Conservation (phyloP, 2,329 filamentous ascomycete species). For the Xylaria polymorpha region DNA sequence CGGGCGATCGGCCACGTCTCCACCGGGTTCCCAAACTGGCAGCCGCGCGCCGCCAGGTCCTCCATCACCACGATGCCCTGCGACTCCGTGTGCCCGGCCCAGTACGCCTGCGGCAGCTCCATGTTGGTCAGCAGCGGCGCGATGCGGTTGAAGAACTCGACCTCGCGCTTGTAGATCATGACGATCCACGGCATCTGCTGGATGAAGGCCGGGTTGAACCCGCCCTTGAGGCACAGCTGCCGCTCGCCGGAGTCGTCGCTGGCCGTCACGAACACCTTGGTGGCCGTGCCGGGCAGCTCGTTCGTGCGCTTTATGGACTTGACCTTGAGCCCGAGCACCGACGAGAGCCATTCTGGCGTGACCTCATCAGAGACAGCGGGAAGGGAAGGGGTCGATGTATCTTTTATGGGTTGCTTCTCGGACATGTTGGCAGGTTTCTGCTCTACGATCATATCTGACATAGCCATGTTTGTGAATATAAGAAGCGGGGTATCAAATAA, state of each 20-base stretch:
- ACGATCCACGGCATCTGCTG: conserved; percentile 43
- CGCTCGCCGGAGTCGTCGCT: conserved; percentile 37
- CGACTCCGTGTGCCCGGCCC: conserved; percentile 41
- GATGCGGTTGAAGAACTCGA: conserved; percentile 46
- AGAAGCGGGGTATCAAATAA: neutral
- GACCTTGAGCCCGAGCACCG: conserved; percentile 38
- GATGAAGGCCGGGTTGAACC: conserved; percentile 46
- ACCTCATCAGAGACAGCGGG: conserved; percentile 41
- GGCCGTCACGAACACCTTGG: conserved; percentile 42
- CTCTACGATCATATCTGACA: conserved; percentile 32
- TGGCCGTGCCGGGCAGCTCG: conserved; percentile 43
- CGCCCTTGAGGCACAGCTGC: conserved; percentile 46
- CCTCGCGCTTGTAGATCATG: conserved; percentile 46
- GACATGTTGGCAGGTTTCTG: conserved; percentile 7
- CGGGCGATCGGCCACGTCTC: conserved; percentile 42
- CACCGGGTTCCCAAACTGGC: conserved; percentile 42
- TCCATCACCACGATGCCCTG: conserved; percentile 48
- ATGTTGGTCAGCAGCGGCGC: conserved; percentile 42
- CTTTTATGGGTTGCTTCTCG: conserved; percentile 18
- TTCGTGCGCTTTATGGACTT: conserved; percentile 39
- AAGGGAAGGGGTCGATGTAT: no score
- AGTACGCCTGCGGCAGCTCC: conserved; percentile 42
- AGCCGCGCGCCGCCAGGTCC: conserved; percentile 42
- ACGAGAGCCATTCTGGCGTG: conserved; percentile 44
- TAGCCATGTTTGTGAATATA: conserved; percentile 2